A percentile compares a stretch with the other conserved stretches of the same genome.
These are phyloP conservation scores for Dactylonectria macrodidyma DNA, from an alignment of 2,329 filamentous ascomycete genomes.

Conservation along the genomic window DNA sequence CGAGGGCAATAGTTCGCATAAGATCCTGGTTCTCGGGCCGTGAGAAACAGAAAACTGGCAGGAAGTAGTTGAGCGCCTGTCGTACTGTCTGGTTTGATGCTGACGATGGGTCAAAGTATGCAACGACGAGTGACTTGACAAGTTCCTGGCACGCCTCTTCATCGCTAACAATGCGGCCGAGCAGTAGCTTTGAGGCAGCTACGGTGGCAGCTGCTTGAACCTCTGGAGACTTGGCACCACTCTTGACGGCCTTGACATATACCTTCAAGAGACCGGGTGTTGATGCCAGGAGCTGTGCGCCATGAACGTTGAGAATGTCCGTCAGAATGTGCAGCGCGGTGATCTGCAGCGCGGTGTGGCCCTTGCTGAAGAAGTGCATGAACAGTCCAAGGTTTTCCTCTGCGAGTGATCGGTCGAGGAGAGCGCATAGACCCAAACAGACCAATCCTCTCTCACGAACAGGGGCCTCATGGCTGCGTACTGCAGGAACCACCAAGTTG, in stretches of 20 bases:
- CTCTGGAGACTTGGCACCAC: constrained; percentile 76
- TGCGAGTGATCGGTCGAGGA: constrained; percentile 92
- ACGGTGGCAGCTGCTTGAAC: constrained; percentile 87
- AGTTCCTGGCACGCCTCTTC: constrained; percentile 77
- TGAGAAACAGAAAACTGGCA: constrained; percentile 94
- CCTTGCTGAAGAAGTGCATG: constrained; percentile 95
- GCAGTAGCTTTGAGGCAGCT: constrained; percentile 87
- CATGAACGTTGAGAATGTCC: constrained; percentile 92
- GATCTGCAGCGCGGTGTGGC: constrained; percentile 89
- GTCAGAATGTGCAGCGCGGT: constrained; percentile 93
- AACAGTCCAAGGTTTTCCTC: constrained; percentile 94
- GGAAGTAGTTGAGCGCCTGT: constrained; percentile 92
- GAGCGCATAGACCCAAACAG: constrained; percentile 90
- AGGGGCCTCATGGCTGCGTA: constrained; percentile 92
- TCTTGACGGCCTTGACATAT: constrained; percentile 86
- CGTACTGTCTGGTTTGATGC: constrained; percentile 84
- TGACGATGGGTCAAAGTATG: constrained; percentile 92
- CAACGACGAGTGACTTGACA: constrained; percentile 86
- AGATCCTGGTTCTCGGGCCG: constrained; percentile 85
- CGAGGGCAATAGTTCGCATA: constrained; percentile 82
- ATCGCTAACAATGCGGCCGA: constrained; percentile 84
- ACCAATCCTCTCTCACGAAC: constrained; percentile 92
- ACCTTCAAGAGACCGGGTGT: constrained; percentile 84
- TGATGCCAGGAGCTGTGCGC: constrained; percentile 79
- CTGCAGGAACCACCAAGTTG: constrained; percentile 94